Evolutionary conservation across 2,329 filamentous ascomycete species (phyloP).

Genomic region (Fusarium hostae): DNA sequence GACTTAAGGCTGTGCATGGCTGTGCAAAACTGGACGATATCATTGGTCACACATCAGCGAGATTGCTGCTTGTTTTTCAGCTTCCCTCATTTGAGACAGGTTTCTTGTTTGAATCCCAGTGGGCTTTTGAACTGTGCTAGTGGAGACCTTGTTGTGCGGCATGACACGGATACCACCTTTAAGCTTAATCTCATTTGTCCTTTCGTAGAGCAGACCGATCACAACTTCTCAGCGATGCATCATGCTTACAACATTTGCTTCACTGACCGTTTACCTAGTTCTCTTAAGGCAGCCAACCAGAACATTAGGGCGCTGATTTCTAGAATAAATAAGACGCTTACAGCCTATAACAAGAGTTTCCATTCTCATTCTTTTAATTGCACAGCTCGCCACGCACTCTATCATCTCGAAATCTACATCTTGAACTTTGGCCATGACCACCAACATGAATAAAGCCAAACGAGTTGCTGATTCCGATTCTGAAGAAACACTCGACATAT

Average conservation of each 20-base stretch:
- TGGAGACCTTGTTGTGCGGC: no score
- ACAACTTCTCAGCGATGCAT: neutral
- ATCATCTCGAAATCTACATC: neutral
- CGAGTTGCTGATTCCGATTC: neutral
- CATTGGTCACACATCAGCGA: neutral
- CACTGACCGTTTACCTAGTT: neutral
- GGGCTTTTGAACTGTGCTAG: neutral
- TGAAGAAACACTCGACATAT: neutral
- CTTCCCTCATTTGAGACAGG: neutral
- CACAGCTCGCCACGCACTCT: neutral
- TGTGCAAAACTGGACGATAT: neutral
- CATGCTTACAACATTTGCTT: neutral
- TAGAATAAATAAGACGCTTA: neutral
- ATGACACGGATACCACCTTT: neutral
- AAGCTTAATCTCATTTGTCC: neutral
- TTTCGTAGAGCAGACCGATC: neutral
- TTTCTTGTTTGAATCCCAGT: neutral
- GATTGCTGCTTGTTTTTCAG: no score
- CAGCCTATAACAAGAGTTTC: neutral
- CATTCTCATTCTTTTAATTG: no score
- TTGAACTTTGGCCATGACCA: accelerated
- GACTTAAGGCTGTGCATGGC: neutral
- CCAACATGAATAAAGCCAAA: neutral
- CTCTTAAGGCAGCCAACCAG: neutral
- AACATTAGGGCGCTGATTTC: neutral